Base-by-base conservation (phyloP, 2,329 filamentous ascomycete species). In the Fusarium pininemorale region DNA sequence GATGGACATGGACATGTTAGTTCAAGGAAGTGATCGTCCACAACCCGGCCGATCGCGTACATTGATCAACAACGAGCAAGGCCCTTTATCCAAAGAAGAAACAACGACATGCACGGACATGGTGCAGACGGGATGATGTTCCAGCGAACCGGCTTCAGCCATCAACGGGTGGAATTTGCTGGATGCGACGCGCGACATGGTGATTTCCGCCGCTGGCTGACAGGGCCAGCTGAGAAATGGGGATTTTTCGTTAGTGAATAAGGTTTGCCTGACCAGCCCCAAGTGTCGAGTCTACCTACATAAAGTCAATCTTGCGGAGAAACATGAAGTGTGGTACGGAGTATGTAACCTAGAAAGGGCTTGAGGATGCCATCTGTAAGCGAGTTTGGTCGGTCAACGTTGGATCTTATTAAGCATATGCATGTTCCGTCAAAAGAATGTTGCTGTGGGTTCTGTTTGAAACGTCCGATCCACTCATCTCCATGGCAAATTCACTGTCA, bases 1-100 rank as follows among this genome's bases (percentile, higher is more conserved):
- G 71, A 73, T 73, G 41, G 16, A 35, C 70, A 50, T 72, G 20
- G 48, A 47, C 53, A 51, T 24, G 50, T 30, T 30, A 32, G n/a
- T 22, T 63, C 68, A 22, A 42, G 71, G 70, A 28, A 73, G 47
- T 67, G 71, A 73, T 73, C 71, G 53, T 53, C 70, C 42, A 20
- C 37, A 63, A 37, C 44, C 32, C 48, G 50, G 48, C 62, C 55
- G 66, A 73, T 72, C 70, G 56, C 66, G 39, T 70, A 55, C 66
- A 72, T 63, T 38, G 68, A 71, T 67, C 63, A 70, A 57, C 53
- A 57, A 14, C 44, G 28, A 69, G 57, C 47, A 42, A 57, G 32
- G 50, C 42, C 48, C 28, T 41, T 14, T 20, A 14, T 35, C 16
- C 15, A 59, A 38, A 30, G 39, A 38, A 30, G 39, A 47, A 56